phyloP scores from a whole-genome alignment of 805 yeast species.

The Brettanomyces sp. region DNA sequence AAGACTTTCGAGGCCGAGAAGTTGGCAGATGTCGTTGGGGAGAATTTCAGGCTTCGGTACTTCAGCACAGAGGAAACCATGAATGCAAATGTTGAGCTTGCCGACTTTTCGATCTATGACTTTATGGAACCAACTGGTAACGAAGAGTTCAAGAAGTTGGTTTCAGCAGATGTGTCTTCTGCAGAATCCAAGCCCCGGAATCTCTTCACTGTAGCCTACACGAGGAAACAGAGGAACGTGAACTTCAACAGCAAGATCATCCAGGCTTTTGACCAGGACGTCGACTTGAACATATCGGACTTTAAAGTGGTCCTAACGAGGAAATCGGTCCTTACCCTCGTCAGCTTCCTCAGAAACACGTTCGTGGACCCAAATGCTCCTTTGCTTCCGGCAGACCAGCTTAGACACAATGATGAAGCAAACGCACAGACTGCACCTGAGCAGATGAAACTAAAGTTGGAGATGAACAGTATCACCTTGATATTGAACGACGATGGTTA shows the following conservation, averaged over 20 bases:
- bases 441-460: conserved; percentile 59
- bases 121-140: conserved; percentile 55
- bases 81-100: conserved; percentile 55
- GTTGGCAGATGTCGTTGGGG: conserved; percentile 66
- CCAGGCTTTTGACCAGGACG: conserved; percentile 70
- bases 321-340: conserved; percentile 63
- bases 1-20: conserved; percentile 52
- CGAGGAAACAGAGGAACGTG: conserved; percentile 51
- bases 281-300: conserved; percentile 67
- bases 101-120: conserved; percentile 66
- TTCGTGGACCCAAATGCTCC: conserved; percentile 76
- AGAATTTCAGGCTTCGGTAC: conserved; percentile 50
- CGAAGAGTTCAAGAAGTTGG: conserved; percentile 54
- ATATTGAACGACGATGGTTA: conserved; percentile 77
- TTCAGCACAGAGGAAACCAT: conserved; percentile 51
- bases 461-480: conserved; percentile 62
- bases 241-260: conserved; percentile 42
- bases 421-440: conserved; percentile 57
- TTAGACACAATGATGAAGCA: conserved; percentile 57
- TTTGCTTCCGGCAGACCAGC: conserved; percentile 58
- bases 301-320: conserved; percentile 68
- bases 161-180: conserved; percentile 50
- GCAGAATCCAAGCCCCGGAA: conserved; percentile 33
- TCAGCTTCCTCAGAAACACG: conserved; percentile 77
- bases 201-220: conserved; percentile 51